These are phyloP conservation scores for Saccharomycopsis fibuligera DNA, from an alignment of 805 yeast species.

Conservation along the genomic window DNA sequence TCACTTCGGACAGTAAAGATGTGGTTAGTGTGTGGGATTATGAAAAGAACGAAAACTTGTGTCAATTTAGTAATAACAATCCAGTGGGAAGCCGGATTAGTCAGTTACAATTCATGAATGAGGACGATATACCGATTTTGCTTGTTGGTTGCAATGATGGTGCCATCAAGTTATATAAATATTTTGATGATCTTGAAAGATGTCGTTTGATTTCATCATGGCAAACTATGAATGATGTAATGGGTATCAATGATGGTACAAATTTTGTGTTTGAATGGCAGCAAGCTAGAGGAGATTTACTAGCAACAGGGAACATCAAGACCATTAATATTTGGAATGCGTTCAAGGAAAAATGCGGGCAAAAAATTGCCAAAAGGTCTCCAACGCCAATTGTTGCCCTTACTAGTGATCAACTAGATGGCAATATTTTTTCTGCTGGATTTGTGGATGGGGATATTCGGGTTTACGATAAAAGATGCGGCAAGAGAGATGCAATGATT, in stretches of 20 bases:
- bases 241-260: slow-evolving; percentile 71
- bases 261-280: slow-evolving; percentile 95
- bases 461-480: slow-evolving; percentile 85
- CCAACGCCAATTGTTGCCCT: slow-evolving; percentile 81
- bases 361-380: slow-evolving; percentile 87
- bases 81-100: slow-evolving; percentile 86
- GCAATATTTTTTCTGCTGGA: slow-evolving; percentile 68
- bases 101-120: slow-evolving; percentile 79
- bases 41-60: slow-evolving; percentile 50
- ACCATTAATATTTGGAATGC: slow-evolving; percentile 95
- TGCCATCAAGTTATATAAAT: slow-evolving; percentile 77
- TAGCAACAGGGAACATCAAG: slow-evolving; percentile 93
- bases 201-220: slow-evolving; percentile 75
- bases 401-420: slow-evolving; percentile 91
- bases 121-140: slow-evolving; percentile 82
- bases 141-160: slow-evolving; percentile 93
- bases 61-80: slow-evolving; percentile 74
- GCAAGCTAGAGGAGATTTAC: slow-evolving; percentile 83
- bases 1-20: slow-evolving; percentile 78
- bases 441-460: slow-evolving; percentile 78
- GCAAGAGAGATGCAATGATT: slow-evolving; percentile 79
- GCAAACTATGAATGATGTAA: slow-evolving; percentile 85
- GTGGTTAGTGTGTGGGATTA: slow-evolving; percentile 85
- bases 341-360: slow-evolving; percentile 78
- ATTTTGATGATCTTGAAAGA: slow-evolving; percentile 51